Evolutionary conservation across 73 alveolate species (phyloP).

Genomic region (Paramecium sonneborni): DNA sequence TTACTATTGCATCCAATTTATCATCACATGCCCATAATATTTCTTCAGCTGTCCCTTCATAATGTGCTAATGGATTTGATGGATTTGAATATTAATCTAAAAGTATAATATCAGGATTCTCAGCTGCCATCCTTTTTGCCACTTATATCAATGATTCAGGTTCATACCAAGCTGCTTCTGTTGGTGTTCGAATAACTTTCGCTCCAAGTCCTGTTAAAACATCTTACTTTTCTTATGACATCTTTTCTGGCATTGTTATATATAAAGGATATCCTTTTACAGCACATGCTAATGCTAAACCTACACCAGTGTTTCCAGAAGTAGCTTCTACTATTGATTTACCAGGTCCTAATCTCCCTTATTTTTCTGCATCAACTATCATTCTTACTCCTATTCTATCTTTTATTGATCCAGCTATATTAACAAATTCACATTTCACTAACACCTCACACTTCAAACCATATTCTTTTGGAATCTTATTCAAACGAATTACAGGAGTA

Average conservation of each 20-base stretch:
- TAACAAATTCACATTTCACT: conserved; percentile 93
- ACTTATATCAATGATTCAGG: conserved; percentile 43
- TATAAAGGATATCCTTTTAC: conserved; percentile 92
- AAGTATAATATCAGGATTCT: conserved; percentile 79
- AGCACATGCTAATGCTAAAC: conserved; percentile 97
- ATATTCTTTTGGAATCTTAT: conserved; percentile 81
- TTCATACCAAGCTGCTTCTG: conserved; percentile 77
- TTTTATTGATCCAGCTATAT: conserved; percentile 97
- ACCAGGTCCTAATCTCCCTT: conserved; percentile 88
- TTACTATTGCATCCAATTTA: conserved; percentile 82
- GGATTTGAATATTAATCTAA: conserved; percentile 96
- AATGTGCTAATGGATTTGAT: conserved; percentile 98
- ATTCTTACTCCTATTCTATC: conserved; percentile 97
- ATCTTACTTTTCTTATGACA: conserved; percentile 97
- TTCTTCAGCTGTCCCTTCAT: conserved; percentile 98
- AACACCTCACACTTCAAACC: conserved; percentile 89
- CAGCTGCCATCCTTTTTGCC: conserved; percentile 68
- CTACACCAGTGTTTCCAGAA: conserved; percentile 99
- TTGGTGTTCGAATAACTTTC: conserved; percentile 93
- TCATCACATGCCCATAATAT: conserved; percentile 95
- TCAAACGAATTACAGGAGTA: conserved; percentile 93
- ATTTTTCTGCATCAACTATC: conserved; percentile 91
- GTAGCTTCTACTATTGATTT: conserved; percentile 98
- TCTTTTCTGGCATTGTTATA: conserved; percentile 94
- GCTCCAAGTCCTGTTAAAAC: conserved; percentile 97